A percentile compares a stretch with the other conserved stretches of the same genome.
Conservation (phyloP, 1,284 basidiomycete species). For the Ganoderma lingzhi region DNA sequence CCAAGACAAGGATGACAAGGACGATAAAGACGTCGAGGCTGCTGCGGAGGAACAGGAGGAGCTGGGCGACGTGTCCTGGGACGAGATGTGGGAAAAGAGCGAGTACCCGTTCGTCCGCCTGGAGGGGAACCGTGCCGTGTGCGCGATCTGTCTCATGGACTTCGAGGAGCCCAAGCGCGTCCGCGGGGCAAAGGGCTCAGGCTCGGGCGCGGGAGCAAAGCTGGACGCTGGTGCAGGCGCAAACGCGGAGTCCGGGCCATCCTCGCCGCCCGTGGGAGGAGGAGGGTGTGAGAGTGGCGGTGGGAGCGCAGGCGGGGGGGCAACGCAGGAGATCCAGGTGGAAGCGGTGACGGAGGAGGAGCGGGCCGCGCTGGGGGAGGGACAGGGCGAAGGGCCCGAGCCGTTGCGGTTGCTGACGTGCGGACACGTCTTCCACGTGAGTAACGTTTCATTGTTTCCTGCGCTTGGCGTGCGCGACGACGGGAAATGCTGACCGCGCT, state of each 20-base stretch:
- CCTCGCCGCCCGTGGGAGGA: constrained; percentile 18
- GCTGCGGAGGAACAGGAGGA: constrained; percentile 29
- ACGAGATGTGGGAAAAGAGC: constrained; percentile 59
- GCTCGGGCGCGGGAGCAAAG: constrained; percentile 30
- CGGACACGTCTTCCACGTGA: constrained; percentile 85
- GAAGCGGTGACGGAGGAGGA: constrained; percentile 52
- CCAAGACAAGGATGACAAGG: constrained; percentile 23
- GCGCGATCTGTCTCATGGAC: constrained; percentile 84
- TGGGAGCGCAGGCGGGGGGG: constrained; percentile 11
- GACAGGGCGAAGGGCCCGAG: constrained; percentile 65
- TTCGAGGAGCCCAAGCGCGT: constrained; percentile 75
- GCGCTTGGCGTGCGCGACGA: not conserved
- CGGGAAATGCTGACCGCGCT: not conserved
- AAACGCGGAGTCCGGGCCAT: constrained; percentile 14
- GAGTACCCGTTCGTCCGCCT: constrained; percentile 73
- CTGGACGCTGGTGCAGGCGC: constrained; percentile 12
- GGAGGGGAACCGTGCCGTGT: constrained; percentile 81
- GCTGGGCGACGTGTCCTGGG: constrained; percentile 51
- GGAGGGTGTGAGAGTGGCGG: constrained; percentile 7
- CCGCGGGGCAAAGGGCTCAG: constrained; percentile 38
- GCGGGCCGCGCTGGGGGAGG: constrained; percentile 47
- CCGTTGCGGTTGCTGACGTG: constrained; percentile 76
- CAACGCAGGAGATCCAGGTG: constrained; percentile 40
- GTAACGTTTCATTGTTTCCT: constrained; percentile 35
- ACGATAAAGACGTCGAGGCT: constrained; percentile 27